Base-by-base conservation (phyloP, 2,329 filamentous ascomycete species). In the Domatiomyces catenatus region DNA sequence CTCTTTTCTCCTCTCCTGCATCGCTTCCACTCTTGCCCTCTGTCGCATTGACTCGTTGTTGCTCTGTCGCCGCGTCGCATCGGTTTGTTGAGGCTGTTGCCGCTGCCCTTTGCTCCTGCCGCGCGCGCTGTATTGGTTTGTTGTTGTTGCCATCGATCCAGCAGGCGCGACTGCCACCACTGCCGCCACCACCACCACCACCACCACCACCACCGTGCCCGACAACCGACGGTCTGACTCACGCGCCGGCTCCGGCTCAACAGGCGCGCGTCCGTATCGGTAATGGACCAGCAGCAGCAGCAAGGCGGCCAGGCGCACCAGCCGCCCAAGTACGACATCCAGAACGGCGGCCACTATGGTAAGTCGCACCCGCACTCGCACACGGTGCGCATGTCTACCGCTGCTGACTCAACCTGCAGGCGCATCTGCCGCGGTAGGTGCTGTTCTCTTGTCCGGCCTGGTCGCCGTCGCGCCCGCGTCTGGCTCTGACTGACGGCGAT, bases 321-420 rank as follows among this genome's bases (percentile, higher is more conserved):
- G 57, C 74, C 77, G 61, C 79, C 79, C 15, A 75, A 77, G n/a
- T 88, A 88, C 66, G 83, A 88, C 67, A 79, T 79, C 48, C 75
- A 71, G 59, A 80, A 84, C 63, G 84, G 83, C 54, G 84, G 84
- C 49, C 84, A 88, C 67, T 88, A 87, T 71, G 46, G 52, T 50
- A 46, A 28, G 48, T 54, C 42, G 55, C 52, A 17, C 45, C 5
- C 26, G 26, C 28, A 12, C 3, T 8, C 28, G 28, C 28, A 10
- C 28, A n/a, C n/a, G n/a, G n/a, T n/a, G 28, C 28, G 32, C 32
- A 12, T 15, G 10, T 10, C 32, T 39, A 12, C 12, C 3, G 32
- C 8, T 46, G 47, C 49, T 28, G 54, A 47, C 46, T 47, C 42
- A 24, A 19, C 47, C 46, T 55, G 54, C 63, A 84, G 81, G 81